These are phyloP conservation scores for Haplosporangium sp. DNA, from an alignment of 371 early-diverging fungal species.

Conservation along the genomic window DNA sequence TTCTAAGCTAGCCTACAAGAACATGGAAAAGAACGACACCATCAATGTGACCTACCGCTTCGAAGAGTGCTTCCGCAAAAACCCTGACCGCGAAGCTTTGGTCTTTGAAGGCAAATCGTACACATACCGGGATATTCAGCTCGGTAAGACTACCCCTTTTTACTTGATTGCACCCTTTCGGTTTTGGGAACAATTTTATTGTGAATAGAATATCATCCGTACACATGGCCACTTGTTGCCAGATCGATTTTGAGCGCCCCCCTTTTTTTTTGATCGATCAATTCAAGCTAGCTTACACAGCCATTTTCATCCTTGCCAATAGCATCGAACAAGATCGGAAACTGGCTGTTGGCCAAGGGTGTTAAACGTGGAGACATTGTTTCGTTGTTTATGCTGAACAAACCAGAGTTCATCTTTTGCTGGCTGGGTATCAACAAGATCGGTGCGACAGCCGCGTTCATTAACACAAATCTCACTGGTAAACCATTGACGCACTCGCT, in stretches of 20 bases:
- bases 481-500: constrained; percentile 47
- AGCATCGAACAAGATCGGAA: constrained; percentile 40
- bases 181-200: no score
- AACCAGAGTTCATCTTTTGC: constrained; percentile 48
- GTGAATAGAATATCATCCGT: no score
- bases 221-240: no score
- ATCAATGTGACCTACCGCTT: constrained; percentile 35
- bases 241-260: no score
- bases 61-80: constrained; percentile 26
- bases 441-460: constrained; percentile 42
- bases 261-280: no score
- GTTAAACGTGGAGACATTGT: constrained; percentile 45
- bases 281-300: no score
- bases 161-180: no score
- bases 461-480: constrained; percentile 45
- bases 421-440: constrained; percentile 47
- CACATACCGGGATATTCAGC: constrained; percentile 33
- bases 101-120: constrained; percentile 49
- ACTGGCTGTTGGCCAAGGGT: constrained; percentile 42
- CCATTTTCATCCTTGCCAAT: not conserved
- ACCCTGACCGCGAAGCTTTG: constrained; percentile 41
- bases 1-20: constrained; percentile 5
- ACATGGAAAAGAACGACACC: constrained; percentile 20
- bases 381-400: constrained; percentile 42
- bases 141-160: constrained; percentile 40